These are phyloP conservation scores for Tetrahymena thermophila DNA, from an alignment of 73 alveolate genomes.

Conservation along the genomic window DNA sequence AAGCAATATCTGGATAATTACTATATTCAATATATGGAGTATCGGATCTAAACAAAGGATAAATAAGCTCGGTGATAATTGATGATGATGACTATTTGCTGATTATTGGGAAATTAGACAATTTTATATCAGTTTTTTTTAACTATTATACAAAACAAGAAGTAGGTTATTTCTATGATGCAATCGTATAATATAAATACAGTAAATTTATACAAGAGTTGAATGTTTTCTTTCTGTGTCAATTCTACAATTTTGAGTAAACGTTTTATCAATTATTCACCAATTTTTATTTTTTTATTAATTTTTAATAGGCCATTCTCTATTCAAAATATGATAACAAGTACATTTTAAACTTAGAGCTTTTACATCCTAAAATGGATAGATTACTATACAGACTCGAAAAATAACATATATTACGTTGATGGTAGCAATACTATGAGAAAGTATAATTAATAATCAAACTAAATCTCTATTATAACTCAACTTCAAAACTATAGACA, in stretches of 20 bases:
- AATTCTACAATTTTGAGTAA: neutral
- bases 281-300: no score
- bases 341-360: neutral
- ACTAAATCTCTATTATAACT: neutral
- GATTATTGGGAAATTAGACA: neutral
- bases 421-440: neutral
- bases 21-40: neutral
- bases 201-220: neutral
- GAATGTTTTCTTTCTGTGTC: neutral
- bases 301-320: neutral
- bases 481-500: neutral
- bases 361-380: neutral
- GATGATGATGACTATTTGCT: neutral
- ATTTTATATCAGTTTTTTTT: neutral
- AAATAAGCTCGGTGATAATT: neutral
- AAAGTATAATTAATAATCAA: neutral
- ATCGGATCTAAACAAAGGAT: neutral
- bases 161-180: neutral
- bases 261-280: no score
- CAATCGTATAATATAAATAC: neutral
- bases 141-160: neutral
- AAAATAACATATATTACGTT: no score
- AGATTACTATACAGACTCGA: neutral
- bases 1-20: neutral
- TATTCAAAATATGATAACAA: neutral